A percentile compares a stretch with the other conserved stretches of the same genome.
Evolutionary conservation across 2,329 filamentous ascomycete genomes (phyloP).

Genomic region (Byssothecium circinans): DNA sequence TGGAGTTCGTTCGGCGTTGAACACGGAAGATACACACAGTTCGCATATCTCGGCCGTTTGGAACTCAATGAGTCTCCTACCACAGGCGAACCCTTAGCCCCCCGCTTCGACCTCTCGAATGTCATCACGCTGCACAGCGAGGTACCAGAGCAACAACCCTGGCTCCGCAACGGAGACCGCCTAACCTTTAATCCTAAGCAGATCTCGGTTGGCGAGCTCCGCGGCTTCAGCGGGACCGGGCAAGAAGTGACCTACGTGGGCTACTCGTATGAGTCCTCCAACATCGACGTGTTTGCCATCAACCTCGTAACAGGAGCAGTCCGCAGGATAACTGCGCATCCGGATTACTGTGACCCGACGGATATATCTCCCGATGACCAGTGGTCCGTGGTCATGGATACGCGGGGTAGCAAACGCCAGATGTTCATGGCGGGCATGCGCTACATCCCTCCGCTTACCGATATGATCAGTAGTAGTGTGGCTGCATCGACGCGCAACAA

Average conservation of each 20-base stretch:
- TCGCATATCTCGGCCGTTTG: slow-evolving; percentile 44
- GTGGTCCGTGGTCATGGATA: slow-evolving; percentile 51
- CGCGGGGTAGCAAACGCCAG: slow-evolving; percentile 46
- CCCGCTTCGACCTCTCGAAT: slow-evolving; percentile 46
- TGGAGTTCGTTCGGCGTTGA: slow-evolving; percentile 45
- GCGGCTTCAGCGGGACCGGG: slow-evolving; percentile 49
- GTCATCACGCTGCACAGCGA: slow-evolving; percentile 42
- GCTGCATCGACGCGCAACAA: slow-evolving; percentile 51
- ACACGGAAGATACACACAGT: too few species aligned
- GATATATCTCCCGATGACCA: slow-evolving; percentile 48
- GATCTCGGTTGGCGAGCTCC: slow-evolving; percentile 48
- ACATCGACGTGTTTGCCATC: slow-evolving; percentile 50
- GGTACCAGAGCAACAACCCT: slow-evolving; percentile 18
- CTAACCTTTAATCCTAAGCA: slow-evolving; percentile 34
- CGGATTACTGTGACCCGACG: slow-evolving; percentile 50
- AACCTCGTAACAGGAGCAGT: slow-evolving; percentile 46
- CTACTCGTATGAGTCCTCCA: slow-evolving; percentile 45
- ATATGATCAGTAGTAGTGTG: slow-evolving; percentile 23
- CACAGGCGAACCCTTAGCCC: slow-evolving; percentile 6
- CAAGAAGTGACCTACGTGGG: slow-evolving; percentile 49
- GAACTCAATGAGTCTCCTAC: slow-evolving; percentile 45
- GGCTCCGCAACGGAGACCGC: slow-evolving; percentile 20
- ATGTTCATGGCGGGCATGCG: slow-evolving; percentile 50
- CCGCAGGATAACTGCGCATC: slow-evolving; percentile 48
- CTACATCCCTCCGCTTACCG: slow-evolving; percentile 47